Base-by-base conservation (phyloP, 495 filamentous ascomycete genomes). In the Neurospora hispaniola region DNA sequence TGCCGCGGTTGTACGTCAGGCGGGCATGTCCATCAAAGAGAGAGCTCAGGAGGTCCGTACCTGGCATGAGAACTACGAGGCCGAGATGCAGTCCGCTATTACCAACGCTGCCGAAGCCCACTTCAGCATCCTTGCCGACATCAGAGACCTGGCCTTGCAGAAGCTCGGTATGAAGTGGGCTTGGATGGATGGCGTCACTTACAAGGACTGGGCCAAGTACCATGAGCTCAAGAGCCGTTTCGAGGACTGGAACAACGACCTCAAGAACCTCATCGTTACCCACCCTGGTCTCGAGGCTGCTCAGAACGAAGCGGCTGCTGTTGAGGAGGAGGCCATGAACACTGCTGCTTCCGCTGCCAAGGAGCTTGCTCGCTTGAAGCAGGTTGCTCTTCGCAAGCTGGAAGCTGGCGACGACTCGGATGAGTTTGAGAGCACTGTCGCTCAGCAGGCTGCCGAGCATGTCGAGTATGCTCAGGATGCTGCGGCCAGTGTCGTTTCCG, bases 91-190 rank as follows among this genome's bases (percentile, higher is more conserved):
- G 71, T 82, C 83, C 14, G 86, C 93, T 18, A 90, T 97, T 59
- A 88, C 86, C 70, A 86, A 89, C 44, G 92, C 94, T 10, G 88
- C 94, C n/a, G 82, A 93, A 72, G 91, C 90, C 27, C 97, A 94
- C 9, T 87, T 98, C 38, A 86, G 88, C 71, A 92, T 96, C 42
- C 86, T 99, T 43, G 92, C 96, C 75, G 86, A 88, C 70, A 94
- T 97, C 72, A 88, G 93, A 27, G 94, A 98, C 75, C 85, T 97
- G 9, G 94, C 94, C 3, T 85, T 99, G 9, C 94, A 97, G 78
- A 95, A 97, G 78, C 93, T 99, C 71, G 96, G 96, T 48, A 94
- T 96, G 88, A 93, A 96, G 73, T 99, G 96, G 94, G 94, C 94
- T 2, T 96, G 93, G 91, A 97, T 93, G 87, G 95, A 98, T 70